A percentile compares a stretch with the other conserved stretches of the same genome.
These are phyloP conservation scores for Pleurotus ostreatus DNA, from an alignment of 768 basidiomycete genomes.

Conservation along the genomic window DNA sequence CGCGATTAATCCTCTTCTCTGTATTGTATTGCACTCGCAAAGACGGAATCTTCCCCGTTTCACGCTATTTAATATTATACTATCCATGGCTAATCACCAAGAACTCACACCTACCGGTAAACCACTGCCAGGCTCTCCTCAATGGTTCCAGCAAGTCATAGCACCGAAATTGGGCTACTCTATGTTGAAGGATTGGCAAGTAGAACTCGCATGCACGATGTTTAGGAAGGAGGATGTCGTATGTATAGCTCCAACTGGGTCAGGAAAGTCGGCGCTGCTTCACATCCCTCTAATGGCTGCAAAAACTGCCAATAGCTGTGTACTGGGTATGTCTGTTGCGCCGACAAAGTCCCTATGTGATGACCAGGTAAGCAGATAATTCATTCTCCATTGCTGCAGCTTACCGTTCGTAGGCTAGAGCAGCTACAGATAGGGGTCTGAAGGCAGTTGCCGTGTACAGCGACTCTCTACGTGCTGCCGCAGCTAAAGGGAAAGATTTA, in stretches of 20 bases:
- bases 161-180: neutral
- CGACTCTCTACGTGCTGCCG: neutral
- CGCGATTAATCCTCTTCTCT: too few relatives aligned
- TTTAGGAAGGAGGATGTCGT: neutral
- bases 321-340: neutral
- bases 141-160: neutral
- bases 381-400: too few relatives aligned
- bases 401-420: too few relatives aligned
- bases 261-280: neutral
- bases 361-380: too few relatives aligned
- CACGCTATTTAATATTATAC: neutral
- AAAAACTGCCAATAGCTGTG: neutral
- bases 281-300: constrained; percentile 2
- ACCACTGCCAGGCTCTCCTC: neutral
- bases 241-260: neutral
- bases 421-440: neutral
- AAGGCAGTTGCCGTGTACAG: neutral
- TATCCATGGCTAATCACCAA: neutral
- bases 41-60: neutral
- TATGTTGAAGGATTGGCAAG: neutral
- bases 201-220: neutral
- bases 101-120: neutral
- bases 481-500: neutral
- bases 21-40: too few relatives aligned
- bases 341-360: neutral